Conservation (phyloP, 2,329 filamentous ascomycete species). For the Claviceps sp. region DNA sequence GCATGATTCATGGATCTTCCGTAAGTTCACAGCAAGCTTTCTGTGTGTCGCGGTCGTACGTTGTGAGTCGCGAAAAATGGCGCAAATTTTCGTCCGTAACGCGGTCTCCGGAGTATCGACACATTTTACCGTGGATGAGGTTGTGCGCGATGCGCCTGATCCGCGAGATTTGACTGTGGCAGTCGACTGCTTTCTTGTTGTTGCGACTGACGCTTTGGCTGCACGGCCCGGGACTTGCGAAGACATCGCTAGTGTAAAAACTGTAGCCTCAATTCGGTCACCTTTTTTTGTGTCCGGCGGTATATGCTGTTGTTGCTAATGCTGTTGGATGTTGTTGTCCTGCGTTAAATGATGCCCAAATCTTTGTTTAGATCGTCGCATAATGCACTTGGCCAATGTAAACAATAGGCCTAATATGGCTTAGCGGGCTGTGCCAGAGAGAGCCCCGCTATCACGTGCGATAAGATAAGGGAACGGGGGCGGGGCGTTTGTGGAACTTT, state of each 20-base stretch:
- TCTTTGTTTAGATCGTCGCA: conserved; percentile 18
- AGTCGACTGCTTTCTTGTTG: conserved; percentile 26
- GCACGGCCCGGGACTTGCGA: conserved; percentile 33
- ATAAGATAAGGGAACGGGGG: conserved; percentile 13
- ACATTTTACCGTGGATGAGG: conserved; percentile 54
- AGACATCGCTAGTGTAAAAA: conserved; percentile 28
- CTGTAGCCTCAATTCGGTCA: neutral
- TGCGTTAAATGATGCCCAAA: neutral
- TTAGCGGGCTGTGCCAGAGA: conserved; percentile 11
- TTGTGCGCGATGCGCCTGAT: conserved; percentile 33
- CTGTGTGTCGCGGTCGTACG: conserved; percentile 79
- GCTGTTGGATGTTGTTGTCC: neutral
- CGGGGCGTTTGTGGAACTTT: neutral
- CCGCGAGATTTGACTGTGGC: conserved; percentile 25
- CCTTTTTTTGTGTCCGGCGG: neutral
- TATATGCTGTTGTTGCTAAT: neutral
- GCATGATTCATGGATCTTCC: conserved; percentile 84
- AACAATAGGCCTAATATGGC: conserved; percentile 20
- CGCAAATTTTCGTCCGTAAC: conserved; percentile 60
- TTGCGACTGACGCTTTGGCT: conserved; percentile 29
- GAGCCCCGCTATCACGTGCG: conserved; percentile 19
- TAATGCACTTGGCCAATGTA: conserved; percentile 11
- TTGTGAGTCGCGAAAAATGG: conserved; percentile 70
- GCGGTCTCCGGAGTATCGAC: conserved; percentile 58
- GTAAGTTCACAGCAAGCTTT: conserved; percentile 74